These are phyloP conservation scores for Amoebophrya sp. DNA, from an alignment of 169 alveolate genomes.

Conservation along the genomic window DNA sequence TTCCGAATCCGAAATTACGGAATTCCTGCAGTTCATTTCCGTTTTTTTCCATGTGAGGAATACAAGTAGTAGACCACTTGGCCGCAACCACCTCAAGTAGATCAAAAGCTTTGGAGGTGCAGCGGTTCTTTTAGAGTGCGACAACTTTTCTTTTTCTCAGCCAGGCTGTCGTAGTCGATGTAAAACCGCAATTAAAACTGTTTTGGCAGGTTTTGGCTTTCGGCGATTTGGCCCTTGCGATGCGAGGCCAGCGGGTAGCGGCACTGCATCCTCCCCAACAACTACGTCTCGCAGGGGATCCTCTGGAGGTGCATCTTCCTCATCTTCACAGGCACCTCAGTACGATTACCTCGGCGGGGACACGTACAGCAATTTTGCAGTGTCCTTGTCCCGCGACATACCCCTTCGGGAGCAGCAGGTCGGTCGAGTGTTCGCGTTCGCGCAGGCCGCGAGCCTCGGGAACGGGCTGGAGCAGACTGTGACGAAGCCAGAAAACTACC, in stretches of 20 bases:
- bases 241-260: not conserved
- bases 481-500: not conserved
- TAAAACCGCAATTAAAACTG: too few relatives aligned
- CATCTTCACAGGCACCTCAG: not conserved
- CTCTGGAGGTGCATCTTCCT: not conserved
- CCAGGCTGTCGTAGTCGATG: too few relatives aligned
- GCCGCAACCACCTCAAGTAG: too few relatives aligned
- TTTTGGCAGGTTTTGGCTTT: not conserved
- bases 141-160: too few relatives aligned
- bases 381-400: not conserved
- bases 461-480: not conserved
- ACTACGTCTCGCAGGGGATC: too few relatives aligned
- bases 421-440: not conserved
- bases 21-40: too few relatives aligned
- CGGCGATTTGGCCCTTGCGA: conserved; percentile 14
- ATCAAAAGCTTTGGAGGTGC: too few relatives aligned
- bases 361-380: not conserved
- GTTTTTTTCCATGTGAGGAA: too few relatives aligned
- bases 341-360: conserved; percentile 14
- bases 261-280: too few relatives aligned
- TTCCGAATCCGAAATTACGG: too few relatives aligned
- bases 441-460: not conserved
- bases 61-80: too few relatives aligned
- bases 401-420: not conserved
- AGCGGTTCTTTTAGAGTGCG: too few relatives aligned